Conservation (phyloP, 192 early-diverging fungal species). For the Backusella tarrabulga region DNA sequence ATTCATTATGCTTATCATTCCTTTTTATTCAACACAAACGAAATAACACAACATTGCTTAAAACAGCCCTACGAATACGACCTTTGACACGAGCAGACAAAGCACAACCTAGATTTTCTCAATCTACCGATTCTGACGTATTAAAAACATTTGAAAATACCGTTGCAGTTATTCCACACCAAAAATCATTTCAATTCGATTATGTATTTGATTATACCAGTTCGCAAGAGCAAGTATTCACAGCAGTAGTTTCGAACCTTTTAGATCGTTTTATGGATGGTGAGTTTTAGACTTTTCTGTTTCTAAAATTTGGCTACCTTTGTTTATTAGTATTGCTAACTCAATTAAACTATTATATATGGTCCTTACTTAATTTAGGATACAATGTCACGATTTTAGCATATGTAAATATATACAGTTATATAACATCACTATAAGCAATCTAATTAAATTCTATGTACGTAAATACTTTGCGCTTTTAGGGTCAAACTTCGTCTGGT, state of each 20-base stretch:
- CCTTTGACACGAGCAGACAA: slow-evolving; percentile 23
- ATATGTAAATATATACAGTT: slow-evolving; percentile 45
- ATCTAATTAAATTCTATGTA: background rate
- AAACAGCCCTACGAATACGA: slow-evolving; percentile 25
- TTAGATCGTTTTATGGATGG: slow-evolving; percentile 33
- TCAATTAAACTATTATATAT: background rate
- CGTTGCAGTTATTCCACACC: slow-evolving; percentile 20
- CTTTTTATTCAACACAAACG: background rate
- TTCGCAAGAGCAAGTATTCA: slow-evolving; percentile 32
- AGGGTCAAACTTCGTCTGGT: slow-evolving; percentile 86
- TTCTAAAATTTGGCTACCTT: background rate
- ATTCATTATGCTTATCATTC: background rate
- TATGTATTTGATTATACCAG: slow-evolving; percentile 25
- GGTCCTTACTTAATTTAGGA: slow-evolving; percentile 52
- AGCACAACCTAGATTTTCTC: slow-evolving; percentile 21
- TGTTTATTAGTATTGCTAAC: background rate
- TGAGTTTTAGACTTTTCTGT: background rate
- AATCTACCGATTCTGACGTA: slow-evolving; percentile 23
- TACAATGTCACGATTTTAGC: slow-evolving; percentile 95
- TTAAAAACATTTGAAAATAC: slow-evolving; percentile 29
- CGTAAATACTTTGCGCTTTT: background rate
- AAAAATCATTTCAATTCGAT: slow-evolving; percentile 32
- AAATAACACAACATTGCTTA: background rate
- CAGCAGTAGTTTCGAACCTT: slow-evolving; percentile 11
- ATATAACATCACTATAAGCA: background rate